Percentiles rank a stretch among this genome's conserved stretches.
Conservation (phyloP, 2,329 filamentous ascomycete species). For the Claviceps humidiphila region DNA sequence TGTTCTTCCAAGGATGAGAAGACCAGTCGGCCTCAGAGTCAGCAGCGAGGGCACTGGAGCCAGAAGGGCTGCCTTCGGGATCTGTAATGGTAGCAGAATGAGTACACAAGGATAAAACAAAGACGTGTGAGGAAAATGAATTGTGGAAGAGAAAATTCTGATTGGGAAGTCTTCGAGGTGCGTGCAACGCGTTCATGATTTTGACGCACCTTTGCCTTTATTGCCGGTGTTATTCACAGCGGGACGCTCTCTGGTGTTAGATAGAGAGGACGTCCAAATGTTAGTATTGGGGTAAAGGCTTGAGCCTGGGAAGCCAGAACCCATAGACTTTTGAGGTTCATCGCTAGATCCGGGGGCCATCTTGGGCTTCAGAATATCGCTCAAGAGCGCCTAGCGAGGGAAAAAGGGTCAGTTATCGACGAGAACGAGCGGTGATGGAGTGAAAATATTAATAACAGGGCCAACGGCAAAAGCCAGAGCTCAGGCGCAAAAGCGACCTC, state of each 20-base stretch:
- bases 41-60: slow-evolving; percentile 55
- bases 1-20: slow-evolving; percentile 46
- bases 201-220: slow-evolving; percentile 37
- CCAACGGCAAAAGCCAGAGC: slow-evolving; percentile 10
- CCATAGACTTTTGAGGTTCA: slow-evolving; percentile 21
- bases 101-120: slow-evolving; percentile 7
- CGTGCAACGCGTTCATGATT: not conserved
- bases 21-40: slow-evolving; percentile 57
- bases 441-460: slow-evolving; percentile 3
- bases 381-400: slow-evolving; percentile 20
- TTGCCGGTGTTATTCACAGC: slow-evolving; percentile 17
- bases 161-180: not conserved
- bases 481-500: not conserved
- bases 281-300: slow-evolving; percentile 22
- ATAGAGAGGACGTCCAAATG: slow-evolving; percentile 27
- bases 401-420: slow-evolving; percentile 10
- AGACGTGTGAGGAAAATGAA: not conserved
- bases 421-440: slow-evolving; percentile 1
- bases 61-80: slow-evolving; percentile 36
- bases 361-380: slow-evolving; percentile 25
- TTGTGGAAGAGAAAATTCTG: not conserved
- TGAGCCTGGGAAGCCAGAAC: slow-evolving; percentile 24
- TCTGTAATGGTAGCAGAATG: slow-evolving; percentile 10
- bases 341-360: slow-evolving; percentile 21
- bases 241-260: slow-evolving; percentile 28